Evolutionary conservation across 768 basidiomycete genomes (phyloP), one percentile per base, ranked within the genome.

Genomic region (Serendipita indica): DNA sequence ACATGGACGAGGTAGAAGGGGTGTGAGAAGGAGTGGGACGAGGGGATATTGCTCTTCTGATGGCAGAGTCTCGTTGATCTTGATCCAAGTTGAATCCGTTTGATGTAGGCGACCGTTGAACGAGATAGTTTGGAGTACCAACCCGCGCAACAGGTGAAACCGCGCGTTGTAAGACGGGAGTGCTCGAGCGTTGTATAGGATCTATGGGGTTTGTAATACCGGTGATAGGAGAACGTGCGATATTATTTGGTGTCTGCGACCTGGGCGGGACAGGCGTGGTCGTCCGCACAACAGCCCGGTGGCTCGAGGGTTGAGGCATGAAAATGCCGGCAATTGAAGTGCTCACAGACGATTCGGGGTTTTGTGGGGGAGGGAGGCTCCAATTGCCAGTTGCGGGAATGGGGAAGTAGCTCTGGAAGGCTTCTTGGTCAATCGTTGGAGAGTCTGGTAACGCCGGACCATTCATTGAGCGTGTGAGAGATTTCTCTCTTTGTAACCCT

Each of bases 391-490:
- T 14, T 3, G 14, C 43, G 37, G 60, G 28, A 14, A 61, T 18
- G 18, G 33, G 35, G 18, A 39, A 5, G n/a, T 30, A 39, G 35
- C 49, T 18, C 46, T 37, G n/a, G 33, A 54, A 54, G 7, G 33
- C 45, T 14, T 22, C 35, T 12, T 35, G 39, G 58, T 61, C 22
- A 33, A 77, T 68, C 45, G 72, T 67, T 1, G 79, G 77, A n/a
- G 81, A 80, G 63, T 85, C 82, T 49, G 81, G 78, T 34, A 80
- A 70, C 10, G 76, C 72, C 32, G 80, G 78, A 2, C 81, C 81
- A 43, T 77, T 77, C 27, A 79, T 58, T 16, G 79, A 75, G 57
- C 78, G 72, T n/a, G 72, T 66, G 13, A 69, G 69, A 33, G 74
- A 72, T 62, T 73, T 76, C 32, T 76, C 71, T 45, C 57, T 37